phyloP scores from a whole-genome alignment of 2,329 filamentous ascomycete species.

The Lizonia empirigonia region DNA sequence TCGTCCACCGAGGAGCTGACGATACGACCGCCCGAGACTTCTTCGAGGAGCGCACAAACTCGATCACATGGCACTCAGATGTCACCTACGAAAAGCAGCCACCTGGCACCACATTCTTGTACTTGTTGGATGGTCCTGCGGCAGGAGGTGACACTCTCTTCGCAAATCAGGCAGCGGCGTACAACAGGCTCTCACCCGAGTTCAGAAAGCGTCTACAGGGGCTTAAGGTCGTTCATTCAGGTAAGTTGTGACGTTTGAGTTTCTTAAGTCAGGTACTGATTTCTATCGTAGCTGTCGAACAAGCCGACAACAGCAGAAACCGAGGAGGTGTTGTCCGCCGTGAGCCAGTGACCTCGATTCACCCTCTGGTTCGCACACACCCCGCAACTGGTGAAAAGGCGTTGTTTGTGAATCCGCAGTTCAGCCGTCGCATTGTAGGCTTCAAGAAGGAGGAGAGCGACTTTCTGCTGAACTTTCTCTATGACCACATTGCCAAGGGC shows the following conservation, averaged over 20 bases:
- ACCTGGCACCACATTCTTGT: conserved; percentile 87
- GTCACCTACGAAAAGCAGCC: conserved; percentile 88
- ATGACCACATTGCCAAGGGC: conserved; percentile 73
- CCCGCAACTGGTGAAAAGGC: conserved; percentile 82
- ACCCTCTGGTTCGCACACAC: conserved; percentile 81
- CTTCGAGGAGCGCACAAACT: conserved; percentile 73
- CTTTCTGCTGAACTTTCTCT: conserved; percentile 75
- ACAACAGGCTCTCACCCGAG: conserved; percentile 76
- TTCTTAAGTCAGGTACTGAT: conserved; percentile 3
- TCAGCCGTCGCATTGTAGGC: conserved; percentile 80
- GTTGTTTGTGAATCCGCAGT: conserved; percentile 81
- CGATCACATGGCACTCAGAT: conserved; percentile 87
- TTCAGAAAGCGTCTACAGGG: conserved; percentile 83
- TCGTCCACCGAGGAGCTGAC: conserved; percentile 74
- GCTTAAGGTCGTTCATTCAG: conserved; percentile 79
- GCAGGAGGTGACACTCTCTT: conserved; percentile 87
- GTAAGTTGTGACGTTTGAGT: conserved; percentile 41
- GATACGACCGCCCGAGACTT: conserved; percentile 67
- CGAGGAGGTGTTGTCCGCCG: conserved; percentile 74
- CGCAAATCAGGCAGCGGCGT: conserved; percentile 78
- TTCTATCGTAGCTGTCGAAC: conserved; percentile 62
- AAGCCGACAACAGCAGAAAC: conserved; percentile 71
- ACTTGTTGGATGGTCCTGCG: conserved; percentile 79
- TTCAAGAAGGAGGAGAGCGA: conserved; percentile 89
- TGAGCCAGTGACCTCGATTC: conserved; percentile 74